Percentiles rank a stretch among this genome's conserved stretches.
Conservation (phyloP, 441 rosid genomes). For the Melastoma candidum region DNA sequence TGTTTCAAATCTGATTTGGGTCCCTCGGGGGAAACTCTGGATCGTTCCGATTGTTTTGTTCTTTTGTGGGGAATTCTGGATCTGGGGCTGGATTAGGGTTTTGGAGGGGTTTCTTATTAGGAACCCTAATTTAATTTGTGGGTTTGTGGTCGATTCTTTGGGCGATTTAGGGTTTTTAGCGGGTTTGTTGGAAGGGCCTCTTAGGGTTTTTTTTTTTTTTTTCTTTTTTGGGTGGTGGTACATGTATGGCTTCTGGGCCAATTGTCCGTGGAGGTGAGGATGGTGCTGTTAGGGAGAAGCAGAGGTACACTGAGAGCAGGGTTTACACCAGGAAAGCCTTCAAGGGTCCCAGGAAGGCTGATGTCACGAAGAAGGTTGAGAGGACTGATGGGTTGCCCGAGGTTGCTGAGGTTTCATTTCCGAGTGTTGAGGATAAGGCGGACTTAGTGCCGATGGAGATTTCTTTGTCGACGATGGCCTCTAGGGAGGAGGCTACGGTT, state of each 20-base stretch:
- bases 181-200: background rate
- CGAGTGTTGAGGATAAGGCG: no score
- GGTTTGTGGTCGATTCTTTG: background rate
- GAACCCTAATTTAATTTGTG: background rate
- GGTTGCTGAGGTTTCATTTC: no score
- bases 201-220: constrained; percentile 1
- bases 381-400: no score
- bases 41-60: no score
- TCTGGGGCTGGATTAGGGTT: constrained; percentile 40
- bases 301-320: constrained; percentile 40
- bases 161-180: background rate
- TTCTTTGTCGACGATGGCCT: no score
- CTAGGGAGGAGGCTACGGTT: no score
- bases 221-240: constrained; percentile 12
- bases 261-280: constrained; percentile 54
- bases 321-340: constrained; percentile 78
- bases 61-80: no score
- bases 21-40: no score
- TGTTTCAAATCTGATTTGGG: no score
- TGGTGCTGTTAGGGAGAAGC: constrained; percentile 56
- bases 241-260: constrained; percentile 94
- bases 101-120: constrained; percentile 12
- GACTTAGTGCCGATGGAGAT: no score
- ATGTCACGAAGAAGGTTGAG: no score
- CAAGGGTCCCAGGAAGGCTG: constrained; percentile 31